Evolutionary conservation across 1,139 yeast species (phyloP), one percentile per base, ranked within the genome.

Genomic region (Lodderomyces orthopsilosis): DNA sequence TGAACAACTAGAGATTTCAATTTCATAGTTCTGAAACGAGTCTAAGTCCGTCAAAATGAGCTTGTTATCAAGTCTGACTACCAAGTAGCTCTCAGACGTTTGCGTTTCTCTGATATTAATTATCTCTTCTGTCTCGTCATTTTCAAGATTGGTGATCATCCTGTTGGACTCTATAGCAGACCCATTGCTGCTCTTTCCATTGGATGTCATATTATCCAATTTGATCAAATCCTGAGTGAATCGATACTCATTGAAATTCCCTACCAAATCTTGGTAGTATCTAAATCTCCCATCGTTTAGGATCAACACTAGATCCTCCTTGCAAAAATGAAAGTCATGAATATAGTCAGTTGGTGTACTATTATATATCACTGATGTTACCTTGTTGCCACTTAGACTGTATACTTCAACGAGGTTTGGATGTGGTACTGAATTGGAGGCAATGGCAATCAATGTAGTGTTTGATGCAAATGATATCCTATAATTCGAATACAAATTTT

Each of bases 241-340:
- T 6, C 35, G 30, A 48, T 64, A 59, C 49, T 83, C 88, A 40
- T 75, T 72, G 55, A 83, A 82, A 43, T 77, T 80, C 4, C 89
- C 88, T 28, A 78, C 78, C 49, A 86, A 80, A 52, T 87, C 91
- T 40, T 75, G 65, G 57, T 90, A 91, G 40, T 75, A 67, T 47
- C 96, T 67, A 35, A 77, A 78, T 30, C 70, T 68, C 1, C 89
- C 75, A 45, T 73, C 72, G 33, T 73, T 75, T 24, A 85, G 63
- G 0, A 88, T 77, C 8, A 89, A 77, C 15, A 85, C 63, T 44
- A 90, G 68, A 43, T 77, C 73, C 51, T 87, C 95, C 46, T 44
- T 78, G 59, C 79, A 44, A 50, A 72, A 73, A 23, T 81, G 80
- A 35, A 81, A 82, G 18, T 84, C 73, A 8, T 78, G 77, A 1